Percentiles rank a stretch among this genome's conserved stretches.
Conservation (phyloP, 129 eudicot genomes). For the Dittrichia graveolens region DNA sequence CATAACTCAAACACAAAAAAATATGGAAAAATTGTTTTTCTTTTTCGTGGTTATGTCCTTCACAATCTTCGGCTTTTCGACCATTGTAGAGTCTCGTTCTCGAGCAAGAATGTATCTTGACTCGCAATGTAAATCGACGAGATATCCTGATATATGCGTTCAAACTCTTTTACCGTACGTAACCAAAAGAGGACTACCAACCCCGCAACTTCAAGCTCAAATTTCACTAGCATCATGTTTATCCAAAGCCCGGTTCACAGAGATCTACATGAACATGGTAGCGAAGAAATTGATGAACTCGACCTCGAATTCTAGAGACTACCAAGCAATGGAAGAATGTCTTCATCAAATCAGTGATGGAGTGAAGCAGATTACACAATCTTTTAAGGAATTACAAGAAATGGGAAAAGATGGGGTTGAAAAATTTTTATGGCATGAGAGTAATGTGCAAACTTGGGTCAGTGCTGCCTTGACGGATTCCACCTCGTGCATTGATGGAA, state of each 20-base stretch:
- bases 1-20: slow-evolving; percentile 16
- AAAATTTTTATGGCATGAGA: slow-evolving; percentile 65
- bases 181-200: slow-evolving; percentile 36
- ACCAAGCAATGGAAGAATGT: slow-evolving; percentile 51
- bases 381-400: slow-evolving; percentile 50
- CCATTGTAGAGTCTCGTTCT: slow-evolving; percentile 39
- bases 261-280: slow-evolving; percentile 45
- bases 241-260: slow-evolving; percentile 42
- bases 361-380: slow-evolving; percentile 53
- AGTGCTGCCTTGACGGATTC: slow-evolving; percentile 73
- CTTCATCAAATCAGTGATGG: slow-evolving; percentile 53
- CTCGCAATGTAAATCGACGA: slow-evolving; percentile 50
- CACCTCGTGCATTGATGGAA: slow-evolving; percentile 50
- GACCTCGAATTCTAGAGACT: slow-evolving; percentile 31
- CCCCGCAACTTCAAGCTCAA: slow-evolving; percentile 56
- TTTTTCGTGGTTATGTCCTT: slow-evolving; percentile 33
- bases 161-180: slow-evolving; percentile 43
- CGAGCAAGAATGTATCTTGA: slow-evolving; percentile 51
- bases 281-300: slow-evolving; percentile 43
- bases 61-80: slow-evolving; percentile 32
- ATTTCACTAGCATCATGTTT: slow-evolving; percentile 54
- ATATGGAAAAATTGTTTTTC: slow-evolving; percentile 38
- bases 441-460: slow-evolving; percentile 68
- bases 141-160: slow-evolving; percentile 47
- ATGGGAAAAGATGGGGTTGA: slow-evolving; percentile 44